phyloP scores from a whole-genome alignment of 352 stramenopile genomes.

The Blastocystis sp. region DNA sequence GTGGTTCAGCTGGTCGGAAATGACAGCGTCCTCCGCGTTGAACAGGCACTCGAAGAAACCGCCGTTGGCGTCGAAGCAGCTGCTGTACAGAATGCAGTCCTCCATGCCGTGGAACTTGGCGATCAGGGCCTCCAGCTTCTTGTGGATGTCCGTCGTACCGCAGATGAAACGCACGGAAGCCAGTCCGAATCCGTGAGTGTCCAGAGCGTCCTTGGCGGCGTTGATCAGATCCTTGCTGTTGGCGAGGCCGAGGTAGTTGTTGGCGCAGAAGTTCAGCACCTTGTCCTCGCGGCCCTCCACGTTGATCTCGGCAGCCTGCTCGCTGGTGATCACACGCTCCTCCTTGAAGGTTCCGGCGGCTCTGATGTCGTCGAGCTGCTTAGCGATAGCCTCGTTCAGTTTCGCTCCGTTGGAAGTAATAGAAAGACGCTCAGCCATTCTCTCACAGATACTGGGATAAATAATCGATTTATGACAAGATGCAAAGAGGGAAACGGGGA shows the following conservation, averaged over 20 bases:
- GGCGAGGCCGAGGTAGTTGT: slow-evolving; percentile 84
- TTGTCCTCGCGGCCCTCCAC: too few species aligned
- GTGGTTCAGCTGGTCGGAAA: slow-evolving; percentile 73
- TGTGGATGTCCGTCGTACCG: slow-evolving; percentile 87
- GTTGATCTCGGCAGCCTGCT: slow-evolving; percentile 78
- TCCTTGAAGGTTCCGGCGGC: slow-evolving; percentile 71
- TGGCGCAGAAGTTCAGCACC: too few species aligned
- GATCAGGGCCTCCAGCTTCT: slow-evolving; percentile 83
- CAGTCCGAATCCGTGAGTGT: slow-evolving; percentile 84
- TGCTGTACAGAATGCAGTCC: slow-evolving; percentile 88
- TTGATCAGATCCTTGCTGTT: slow-evolving; percentile 82
- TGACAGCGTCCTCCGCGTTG: slow-evolving; percentile 84
- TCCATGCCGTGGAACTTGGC: slow-evolving; percentile 88
- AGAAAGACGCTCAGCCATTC: slow-evolving; percentile 54
- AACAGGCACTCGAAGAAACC: slow-evolving; percentile 85
- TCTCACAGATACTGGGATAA: background rate
- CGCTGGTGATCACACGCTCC: slow-evolving; percentile 84
- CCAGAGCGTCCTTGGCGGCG: slow-evolving; percentile 80
- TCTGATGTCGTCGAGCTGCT: slow-evolving; percentile 32
- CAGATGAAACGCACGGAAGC: slow-evolving; percentile 89
- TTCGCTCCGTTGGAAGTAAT: slow-evolving; percentile 61
- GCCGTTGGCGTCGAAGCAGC: slow-evolving; percentile 89
- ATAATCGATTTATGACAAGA: background rate
- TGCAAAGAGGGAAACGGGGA: slow-evolving; percentile 3
- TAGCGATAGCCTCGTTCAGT: slow-evolving; percentile 43